These are phyloP conservation scores for Solanum dulcamara DNA, from an alignment of 257 asterid species.

Conservation along the genomic window DNA sequence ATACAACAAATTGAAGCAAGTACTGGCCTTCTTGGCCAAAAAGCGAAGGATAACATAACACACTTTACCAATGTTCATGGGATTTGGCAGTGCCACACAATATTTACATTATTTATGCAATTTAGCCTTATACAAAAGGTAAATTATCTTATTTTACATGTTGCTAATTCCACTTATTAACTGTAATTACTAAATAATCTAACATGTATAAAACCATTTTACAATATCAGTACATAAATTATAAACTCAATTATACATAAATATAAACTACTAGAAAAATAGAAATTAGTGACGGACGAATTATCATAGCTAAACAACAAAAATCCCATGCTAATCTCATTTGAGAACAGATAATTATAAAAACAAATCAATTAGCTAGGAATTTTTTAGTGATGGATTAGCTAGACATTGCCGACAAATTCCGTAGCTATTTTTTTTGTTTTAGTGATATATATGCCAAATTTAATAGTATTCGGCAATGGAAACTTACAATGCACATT, in stretches of 20 bases:
- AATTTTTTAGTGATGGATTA: no score
- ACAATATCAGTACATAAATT: neutral
- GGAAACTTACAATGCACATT: constrained; percentile 27
- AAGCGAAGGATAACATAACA: neutral
- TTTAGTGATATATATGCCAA: neutral
- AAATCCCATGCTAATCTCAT: no score
- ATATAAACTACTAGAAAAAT: no score
- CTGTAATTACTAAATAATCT: neutral
- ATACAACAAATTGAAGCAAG: neutral
- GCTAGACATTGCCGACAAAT: no score
- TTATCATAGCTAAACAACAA: no score
- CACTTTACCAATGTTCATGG: neutral
- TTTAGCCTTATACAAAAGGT: neutral
- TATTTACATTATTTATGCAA: neutral
- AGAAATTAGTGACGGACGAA: no score
- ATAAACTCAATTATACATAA: neutral
- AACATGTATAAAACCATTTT: neutral
- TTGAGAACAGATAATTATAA: no score
- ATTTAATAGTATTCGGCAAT: neutral
- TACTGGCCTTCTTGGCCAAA: neutral
- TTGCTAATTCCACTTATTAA: neutral
- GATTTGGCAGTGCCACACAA: neutral
- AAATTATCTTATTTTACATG: neutral
- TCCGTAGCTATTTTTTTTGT: no score
- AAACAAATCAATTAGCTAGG: no score